These are phyloP conservation scores for Pneumocystis canis DNA, from an alignment of 1,139 yeast genomes.

Conservation along the genomic window DNA sequence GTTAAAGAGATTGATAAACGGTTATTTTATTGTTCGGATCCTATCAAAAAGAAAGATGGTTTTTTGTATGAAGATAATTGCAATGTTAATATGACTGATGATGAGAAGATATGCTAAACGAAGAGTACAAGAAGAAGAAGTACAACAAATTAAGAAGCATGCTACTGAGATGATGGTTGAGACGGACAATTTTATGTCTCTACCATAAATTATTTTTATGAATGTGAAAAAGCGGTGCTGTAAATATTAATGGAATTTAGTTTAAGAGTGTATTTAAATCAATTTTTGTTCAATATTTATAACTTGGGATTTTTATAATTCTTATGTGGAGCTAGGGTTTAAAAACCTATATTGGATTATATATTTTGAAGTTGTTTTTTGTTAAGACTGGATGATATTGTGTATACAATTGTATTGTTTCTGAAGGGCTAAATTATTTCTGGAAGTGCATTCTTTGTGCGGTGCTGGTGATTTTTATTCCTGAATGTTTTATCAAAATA, in stretches of 20 bases:
- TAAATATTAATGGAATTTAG: too few species aligned
- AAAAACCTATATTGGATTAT: too few species aligned
- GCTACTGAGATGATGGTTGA: background rate
- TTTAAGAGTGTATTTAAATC: too few species aligned
- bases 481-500: background rate
- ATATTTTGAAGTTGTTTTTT: too few species aligned
- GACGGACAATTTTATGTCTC: background rate
- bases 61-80: background rate
- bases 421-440: too few species aligned
- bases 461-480: too few species aligned
- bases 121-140: background rate
- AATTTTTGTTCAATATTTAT: background rate
- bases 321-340: too few species aligned
- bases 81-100: background rate
- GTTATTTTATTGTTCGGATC: conserved; percentile 19
- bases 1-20: conserved; percentile 24
- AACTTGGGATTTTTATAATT: background rate
- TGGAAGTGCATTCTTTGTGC: too few species aligned
- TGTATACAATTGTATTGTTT: too few species aligned
- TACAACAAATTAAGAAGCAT: background rate
- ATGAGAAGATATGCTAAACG: background rate
- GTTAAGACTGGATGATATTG: too few species aligned
- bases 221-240: background rate
- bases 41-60: conserved; percentile 10
- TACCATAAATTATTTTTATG: background rate